phyloP scores from a whole-genome alignment of 2,329 filamentous ascomycete genomes.

The Tolypocladium inflatum region DNA sequence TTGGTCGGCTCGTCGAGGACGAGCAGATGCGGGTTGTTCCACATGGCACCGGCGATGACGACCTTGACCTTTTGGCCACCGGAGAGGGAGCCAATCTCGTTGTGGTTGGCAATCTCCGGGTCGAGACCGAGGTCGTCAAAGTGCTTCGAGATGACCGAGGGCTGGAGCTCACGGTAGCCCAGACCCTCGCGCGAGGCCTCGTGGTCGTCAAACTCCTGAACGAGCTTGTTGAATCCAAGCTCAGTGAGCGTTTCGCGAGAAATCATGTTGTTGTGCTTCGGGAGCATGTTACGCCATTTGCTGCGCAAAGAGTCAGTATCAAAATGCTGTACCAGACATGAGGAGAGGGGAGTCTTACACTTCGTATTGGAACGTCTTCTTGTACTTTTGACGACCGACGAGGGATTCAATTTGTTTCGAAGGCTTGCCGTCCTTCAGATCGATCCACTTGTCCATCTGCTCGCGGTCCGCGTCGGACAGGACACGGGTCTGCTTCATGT shows the following conservation, averaged over 20 bases:
- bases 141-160: constrained; percentile 91
- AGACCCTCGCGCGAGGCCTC: constrained; percentile 98
- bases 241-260: constrained; percentile 85
- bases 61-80: constrained; percentile 99
- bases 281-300: constrained; percentile 83
- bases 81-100: constrained; percentile 90
- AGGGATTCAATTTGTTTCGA: constrained; percentile 72
- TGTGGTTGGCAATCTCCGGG: constrained; percentile 97
- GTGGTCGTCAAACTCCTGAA: constrained; percentile 98
- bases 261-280: constrained; percentile 88
- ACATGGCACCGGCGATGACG: constrained; percentile 90
- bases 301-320: constrained; percentile 28
- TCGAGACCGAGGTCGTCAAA: constrained; percentile 96
- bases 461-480: constrained; percentile 75
- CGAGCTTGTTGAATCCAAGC: constrained; percentile 81
- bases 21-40: constrained; percentile 96
- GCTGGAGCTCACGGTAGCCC: constrained; percentile 87
- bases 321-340: too few species aligned
- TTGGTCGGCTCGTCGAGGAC: constrained; percentile 98
- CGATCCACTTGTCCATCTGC: constrained; percentile 86
- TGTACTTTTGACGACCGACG: constrained; percentile 95
- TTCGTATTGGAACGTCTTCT: constrained; percentile 99
- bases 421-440: constrained; percentile 75
- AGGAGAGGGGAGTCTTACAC: constrained; percentile 45
- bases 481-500: constrained; percentile 94